Percentiles rank a stretch among this genome's conserved stretches.
Conservation (phyloP, 805 yeast species). For the Cyberlindnera samutprakarnensis region DNA sequence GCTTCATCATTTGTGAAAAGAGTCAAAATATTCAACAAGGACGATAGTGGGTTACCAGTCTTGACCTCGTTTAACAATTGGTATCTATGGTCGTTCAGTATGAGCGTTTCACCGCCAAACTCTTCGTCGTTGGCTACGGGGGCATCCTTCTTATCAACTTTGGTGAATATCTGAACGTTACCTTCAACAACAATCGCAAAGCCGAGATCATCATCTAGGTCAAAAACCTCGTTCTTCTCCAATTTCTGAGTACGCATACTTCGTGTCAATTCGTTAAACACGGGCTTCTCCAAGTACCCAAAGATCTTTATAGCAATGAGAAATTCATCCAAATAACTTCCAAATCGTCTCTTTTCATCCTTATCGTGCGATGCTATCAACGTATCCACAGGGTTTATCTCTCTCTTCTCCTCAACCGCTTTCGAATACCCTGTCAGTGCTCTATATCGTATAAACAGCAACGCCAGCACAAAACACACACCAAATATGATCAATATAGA, state of each 20-base stretch:
- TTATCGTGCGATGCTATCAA: slow-evolving; percentile 7
- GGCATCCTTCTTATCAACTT: slow-evolving; percentile 29
- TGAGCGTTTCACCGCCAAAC: slow-evolving; percentile 26
- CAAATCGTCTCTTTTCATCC: slow-evolving; percentile 34
- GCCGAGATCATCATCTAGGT: slow-evolving; percentile 69
- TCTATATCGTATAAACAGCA: slow-evolving; percentile 11
- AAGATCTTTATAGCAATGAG: slow-evolving; percentile 86
- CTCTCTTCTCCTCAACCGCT: slow-evolving; percentile 30
- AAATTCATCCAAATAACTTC: slow-evolving; percentile 80
- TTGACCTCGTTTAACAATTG: slow-evolving; percentile 75
- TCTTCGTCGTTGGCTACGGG: slow-evolving; percentile 14
- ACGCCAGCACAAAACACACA: slow-evolving; percentile 4
- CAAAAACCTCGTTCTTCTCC: slow-evolving; percentile 66
- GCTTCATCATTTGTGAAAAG: slow-evolving; percentile 48
- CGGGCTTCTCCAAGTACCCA: slow-evolving; percentile 86
- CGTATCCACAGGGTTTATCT: slow-evolving; percentile 20
- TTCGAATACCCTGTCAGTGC: slow-evolving; percentile 12
- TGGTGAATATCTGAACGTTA: slow-evolving; percentile 67
- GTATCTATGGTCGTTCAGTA: slow-evolving; percentile 52
- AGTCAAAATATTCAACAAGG: slow-evolving; percentile 72
- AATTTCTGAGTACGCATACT: slow-evolving; percentile 85
- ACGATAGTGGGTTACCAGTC: slow-evolving; percentile 79
- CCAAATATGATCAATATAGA: slow-evolving; percentile 8
- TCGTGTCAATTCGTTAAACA: slow-evolving; percentile 87
- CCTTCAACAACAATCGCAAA: slow-evolving; percentile 94